phyloP scores from a whole-genome alignment of 2,329 filamentous ascomycete species.

The Annulohypoxylon truncatum region DNA sequence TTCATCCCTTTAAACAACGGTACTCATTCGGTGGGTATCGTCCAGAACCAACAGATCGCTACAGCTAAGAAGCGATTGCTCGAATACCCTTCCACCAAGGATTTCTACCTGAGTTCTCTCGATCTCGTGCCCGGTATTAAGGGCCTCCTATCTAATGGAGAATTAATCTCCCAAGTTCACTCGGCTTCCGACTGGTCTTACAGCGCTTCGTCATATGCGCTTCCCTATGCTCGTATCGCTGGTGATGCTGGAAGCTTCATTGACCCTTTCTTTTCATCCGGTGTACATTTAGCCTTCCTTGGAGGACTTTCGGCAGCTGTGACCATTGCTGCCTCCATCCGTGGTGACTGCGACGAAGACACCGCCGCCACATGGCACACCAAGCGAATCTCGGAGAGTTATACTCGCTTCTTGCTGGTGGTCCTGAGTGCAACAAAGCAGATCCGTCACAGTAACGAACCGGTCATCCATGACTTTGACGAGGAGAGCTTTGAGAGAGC shows the following conservation, averaged over 20 bases:
- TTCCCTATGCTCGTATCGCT: slow-evolving; percentile 54
- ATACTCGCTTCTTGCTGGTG: slow-evolving; percentile 60
- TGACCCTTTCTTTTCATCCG: slow-evolving; percentile 62
- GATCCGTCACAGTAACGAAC: slow-evolving; percentile 54
- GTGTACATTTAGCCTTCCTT: slow-evolving; percentile 58
- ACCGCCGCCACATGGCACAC: slow-evolving; percentile 56
- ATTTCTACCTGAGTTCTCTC: slow-evolving; percentile 53
- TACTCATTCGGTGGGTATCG: slow-evolving; percentile 57
- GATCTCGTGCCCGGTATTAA: slow-evolving; percentile 49
- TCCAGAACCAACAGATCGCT: slow-evolving; percentile 54
- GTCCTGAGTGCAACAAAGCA: slow-evolving; percentile 53
- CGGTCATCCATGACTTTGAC: slow-evolving; percentile 56
- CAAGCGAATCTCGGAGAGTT: slow-evolving; percentile 58
- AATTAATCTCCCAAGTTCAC: slow-evolving; percentile 53
- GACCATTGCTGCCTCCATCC: slow-evolving; percentile 55
- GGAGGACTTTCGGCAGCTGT: slow-evolving; percentile 58
- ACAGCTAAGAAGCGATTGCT: slow-evolving; percentile 51
- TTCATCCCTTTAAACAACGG: slow-evolving; percentile 62
- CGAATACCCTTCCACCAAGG: slow-evolving; percentile 34
- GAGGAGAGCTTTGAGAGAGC: slow-evolving; percentile 58
- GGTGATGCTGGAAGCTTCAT: slow-evolving; percentile 63
- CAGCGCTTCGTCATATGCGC: slow-evolving; percentile 56
- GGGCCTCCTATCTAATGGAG: slow-evolving; percentile 49
- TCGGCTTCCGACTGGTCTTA: slow-evolving; percentile 62
- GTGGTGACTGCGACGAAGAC: slow-evolving; percentile 54